phyloP scores from a whole-genome alignment of 768 basidiomycete species.

The Lenzites betulinus region DNA sequence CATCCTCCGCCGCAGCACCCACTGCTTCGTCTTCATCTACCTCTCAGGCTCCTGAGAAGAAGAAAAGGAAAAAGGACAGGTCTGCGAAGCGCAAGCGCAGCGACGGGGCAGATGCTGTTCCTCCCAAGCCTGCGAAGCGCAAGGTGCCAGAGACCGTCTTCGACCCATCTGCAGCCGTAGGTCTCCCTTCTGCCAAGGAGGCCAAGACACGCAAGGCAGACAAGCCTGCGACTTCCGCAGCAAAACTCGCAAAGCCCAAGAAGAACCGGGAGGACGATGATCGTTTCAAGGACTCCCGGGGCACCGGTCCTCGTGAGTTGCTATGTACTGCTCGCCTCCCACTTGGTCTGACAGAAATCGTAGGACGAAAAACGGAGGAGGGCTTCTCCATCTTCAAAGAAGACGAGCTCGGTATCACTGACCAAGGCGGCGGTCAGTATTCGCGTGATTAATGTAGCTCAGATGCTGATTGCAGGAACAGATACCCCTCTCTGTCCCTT shows the following conservation, averaged over 20 bases:
- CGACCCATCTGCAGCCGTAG: slow-evolving; percentile 58
- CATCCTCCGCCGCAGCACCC: slow-evolving; percentile 17
- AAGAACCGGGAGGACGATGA: slow-evolving; percentile 41
- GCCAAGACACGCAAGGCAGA: slow-evolving; percentile 35
- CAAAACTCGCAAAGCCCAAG: slow-evolving; percentile 29
- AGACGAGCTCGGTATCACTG: slow-evolving; percentile 72
- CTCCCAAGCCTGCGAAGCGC: slow-evolving; percentile 31
- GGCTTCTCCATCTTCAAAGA: slow-evolving; percentile 82
- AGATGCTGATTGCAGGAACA: slow-evolving; percentile 35
- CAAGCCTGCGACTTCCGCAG: slow-evolving; percentile 10
- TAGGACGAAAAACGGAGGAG: slow-evolving; percentile 79
- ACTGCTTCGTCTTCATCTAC: slow-evolving; percentile 32
- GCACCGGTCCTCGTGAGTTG: slow-evolving; percentile 65
- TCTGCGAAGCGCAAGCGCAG: slow-evolving; percentile 26
- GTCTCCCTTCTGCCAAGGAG: slow-evolving; percentile 36
- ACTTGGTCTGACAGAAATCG: slow-evolving; percentile 12
- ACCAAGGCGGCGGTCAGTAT: slow-evolving; percentile 69
- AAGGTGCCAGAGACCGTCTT: slow-evolving; percentile 60
- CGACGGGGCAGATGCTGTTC: slow-evolving; percentile 10
- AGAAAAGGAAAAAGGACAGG: slow-evolving; percentile 53
- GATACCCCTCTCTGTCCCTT: slow-evolving; percentile 87
- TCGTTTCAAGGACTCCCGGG: slow-evolving; percentile 75
- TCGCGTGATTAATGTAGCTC: slow-evolving; percentile 11
- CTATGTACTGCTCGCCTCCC: slow-evolving; percentile 2
- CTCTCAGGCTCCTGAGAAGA: slow-evolving; percentile 23